Evolutionary conservation across 2,329 filamentous ascomycete species (phyloP).

Genomic region (Trichophyton mentagrophytes): DNA sequence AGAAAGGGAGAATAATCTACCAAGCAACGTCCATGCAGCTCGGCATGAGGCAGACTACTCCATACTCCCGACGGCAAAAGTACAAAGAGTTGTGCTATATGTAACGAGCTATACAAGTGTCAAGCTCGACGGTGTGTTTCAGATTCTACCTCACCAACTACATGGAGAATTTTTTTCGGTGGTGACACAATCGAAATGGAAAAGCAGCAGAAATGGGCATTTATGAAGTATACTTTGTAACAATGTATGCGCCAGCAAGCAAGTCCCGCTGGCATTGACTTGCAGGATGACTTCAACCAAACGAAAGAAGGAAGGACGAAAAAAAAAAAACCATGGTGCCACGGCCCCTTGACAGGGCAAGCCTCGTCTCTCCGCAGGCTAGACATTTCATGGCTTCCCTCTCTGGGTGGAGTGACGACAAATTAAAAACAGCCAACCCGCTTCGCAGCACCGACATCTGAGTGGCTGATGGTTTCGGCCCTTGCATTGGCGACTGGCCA

Average conservation of each 20-base stretch:
- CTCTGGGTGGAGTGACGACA: background rate
- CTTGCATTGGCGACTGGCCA: background rate
- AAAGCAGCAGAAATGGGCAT: background rate
- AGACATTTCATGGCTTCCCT: background rate
- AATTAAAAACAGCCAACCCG: background rate
- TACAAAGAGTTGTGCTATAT: no score
- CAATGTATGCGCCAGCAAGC: background rate
- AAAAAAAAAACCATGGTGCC: background rate
- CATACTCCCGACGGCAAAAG: background rate
- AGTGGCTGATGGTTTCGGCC: conserved; percentile 1
- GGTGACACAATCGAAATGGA: background rate
- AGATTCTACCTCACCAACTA: background rate
- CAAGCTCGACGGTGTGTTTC: background rate
- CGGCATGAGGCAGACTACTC: background rate
- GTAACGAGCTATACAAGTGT: background rate
- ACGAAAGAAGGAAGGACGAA: background rate
- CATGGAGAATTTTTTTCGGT: no score
- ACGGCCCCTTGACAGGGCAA: background rate
- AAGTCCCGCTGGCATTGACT: background rate
- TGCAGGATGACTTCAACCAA: background rate
- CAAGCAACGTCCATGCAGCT: background rate
- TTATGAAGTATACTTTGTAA: background rate
- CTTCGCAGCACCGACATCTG: background rate
- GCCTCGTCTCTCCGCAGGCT: background rate
- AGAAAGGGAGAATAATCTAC: background rate